These are phyloP conservation scores for Lithocarpus polystachyus DNA, from an alignment of 306 rosid genomes.

Conservation along the genomic window DNA sequence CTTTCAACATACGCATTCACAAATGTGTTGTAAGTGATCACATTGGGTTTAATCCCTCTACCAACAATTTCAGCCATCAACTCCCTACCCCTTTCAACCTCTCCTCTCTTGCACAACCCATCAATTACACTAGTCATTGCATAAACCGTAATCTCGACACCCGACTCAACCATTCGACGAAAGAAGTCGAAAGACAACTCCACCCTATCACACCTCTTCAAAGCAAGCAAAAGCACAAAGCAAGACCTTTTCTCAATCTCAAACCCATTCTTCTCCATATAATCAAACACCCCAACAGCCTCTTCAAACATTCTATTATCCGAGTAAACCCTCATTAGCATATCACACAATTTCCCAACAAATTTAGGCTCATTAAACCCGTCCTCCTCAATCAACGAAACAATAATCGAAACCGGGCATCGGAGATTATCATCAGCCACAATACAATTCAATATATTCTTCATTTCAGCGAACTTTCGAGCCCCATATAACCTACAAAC, in stretches of 20 bases:
- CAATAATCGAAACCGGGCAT: conserved; percentile 19
- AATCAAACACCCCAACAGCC: conserved; percentile 57
- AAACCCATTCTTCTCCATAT: conserved; percentile 33
- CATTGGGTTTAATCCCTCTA: conserved; percentile 50
- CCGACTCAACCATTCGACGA: conserved; percentile 51
- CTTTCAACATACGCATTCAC: conserved; percentile 45
- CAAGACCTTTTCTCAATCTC: conserved; percentile 79
- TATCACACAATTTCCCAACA: conserved; percentile 56
- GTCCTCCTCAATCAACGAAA: conserved; percentile 37
- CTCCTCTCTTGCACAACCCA: conserved; percentile 56
- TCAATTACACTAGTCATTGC: conserved; percentile 64
- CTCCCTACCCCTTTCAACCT: conserved; percentile 47
- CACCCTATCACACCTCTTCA: conserved; percentile 41
- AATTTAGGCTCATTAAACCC: conserved; percentile 24
- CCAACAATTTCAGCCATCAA: conserved; percentile 50
- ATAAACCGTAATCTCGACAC: conserved; percentile 49
- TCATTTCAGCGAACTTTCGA: conserved; percentile 48
- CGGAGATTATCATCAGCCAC: conserved; percentile 23
- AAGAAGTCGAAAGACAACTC: conserved; percentile 50
- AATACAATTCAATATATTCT: conserved; percentile 38
- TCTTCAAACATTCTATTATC: conserved; percentile 55
- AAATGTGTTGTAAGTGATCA: conserved; percentile 60
- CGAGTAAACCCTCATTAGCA: conserved; percentile 66
- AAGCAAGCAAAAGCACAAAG: conserved; percentile 61
- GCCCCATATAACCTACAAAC: conserved; percentile 41